phyloP scores from a whole-genome alignment of 352 stramenopile genomes.

The Globisporangium viniferum region DNA sequence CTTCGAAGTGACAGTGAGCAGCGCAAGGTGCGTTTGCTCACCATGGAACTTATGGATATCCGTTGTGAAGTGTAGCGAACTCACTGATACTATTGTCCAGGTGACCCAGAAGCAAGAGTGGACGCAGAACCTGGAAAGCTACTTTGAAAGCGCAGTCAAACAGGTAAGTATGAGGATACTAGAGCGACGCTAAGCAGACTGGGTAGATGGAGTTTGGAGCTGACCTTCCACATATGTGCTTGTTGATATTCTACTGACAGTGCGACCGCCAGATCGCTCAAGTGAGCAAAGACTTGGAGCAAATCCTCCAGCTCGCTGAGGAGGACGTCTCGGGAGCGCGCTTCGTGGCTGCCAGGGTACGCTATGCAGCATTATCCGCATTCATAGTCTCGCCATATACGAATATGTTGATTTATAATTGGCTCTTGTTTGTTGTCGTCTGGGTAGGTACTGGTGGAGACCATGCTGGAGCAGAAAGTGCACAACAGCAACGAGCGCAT shows the following conservation, averaged over 20 bases:
- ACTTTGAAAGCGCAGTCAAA: conserved; percentile 31
- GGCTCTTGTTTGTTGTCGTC: background rate
- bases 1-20: conserved; percentile 13
- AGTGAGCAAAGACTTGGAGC: conserved; percentile 39
- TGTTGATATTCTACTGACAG: conserved; percentile 20
- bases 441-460: conserved; percentile 47
- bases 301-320: conserved; percentile 42
- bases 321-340: conserved; percentile 34
- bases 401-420: background rate
- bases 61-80: background rate
- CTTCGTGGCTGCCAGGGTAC: conserved; percentile 50
- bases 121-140: conserved; percentile 30
- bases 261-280: conserved; percentile 46
- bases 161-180: conserved; percentile 5
- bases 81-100: conserved; percentile 11
- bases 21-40: conserved; percentile 21
- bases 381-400: background rate
- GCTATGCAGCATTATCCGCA: background rate
- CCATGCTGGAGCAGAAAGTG: conserved; percentile 61
- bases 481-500: conserved; percentile 39
- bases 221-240: background rate
- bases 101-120: conserved; percentile 14
- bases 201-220: background rate
- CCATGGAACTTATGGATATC: background rate
- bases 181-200: background rate